Conservation (phyloP, 169 alveolate genomes). For the Cryptosporidium meleagridis region DNA sequence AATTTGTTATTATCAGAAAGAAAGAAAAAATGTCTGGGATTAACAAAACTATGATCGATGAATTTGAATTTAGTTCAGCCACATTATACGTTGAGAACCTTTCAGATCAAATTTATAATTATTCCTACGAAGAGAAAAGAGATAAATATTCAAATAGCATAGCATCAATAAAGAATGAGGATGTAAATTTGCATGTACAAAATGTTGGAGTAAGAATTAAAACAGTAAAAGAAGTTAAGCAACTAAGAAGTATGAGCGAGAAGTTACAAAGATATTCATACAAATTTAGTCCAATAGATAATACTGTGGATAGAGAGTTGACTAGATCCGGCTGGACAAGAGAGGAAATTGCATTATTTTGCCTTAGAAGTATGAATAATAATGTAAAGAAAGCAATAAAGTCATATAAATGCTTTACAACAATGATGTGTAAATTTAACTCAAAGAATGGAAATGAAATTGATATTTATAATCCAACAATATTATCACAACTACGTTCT, state of each 20-base stretch:
- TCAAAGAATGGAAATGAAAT: constrained; percentile 47
- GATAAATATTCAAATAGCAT: not conserved
- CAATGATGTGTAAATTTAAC: constrained; percentile 46
- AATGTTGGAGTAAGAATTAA: not conserved
- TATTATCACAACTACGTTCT: constrained; percentile 47
- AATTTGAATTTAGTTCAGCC: not conserved
- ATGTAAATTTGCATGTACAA: not conserved
- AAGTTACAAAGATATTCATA: constrained; percentile 36
- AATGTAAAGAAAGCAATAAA: constrained; percentile 42
- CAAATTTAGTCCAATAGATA: constrained; percentile 46
- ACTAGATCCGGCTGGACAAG: constrained; percentile 62
- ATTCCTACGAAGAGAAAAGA: not conserved
- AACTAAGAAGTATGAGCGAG: constrained; percentile 36
- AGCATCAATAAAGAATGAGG: not conserved
- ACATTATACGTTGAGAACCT: not conserved
- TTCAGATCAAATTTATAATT: not conserved
- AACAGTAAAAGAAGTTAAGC: not conserved
- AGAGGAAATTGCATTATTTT: constrained; percentile 66
- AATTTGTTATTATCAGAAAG: not conserved
- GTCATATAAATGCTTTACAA: constrained; percentile 48
- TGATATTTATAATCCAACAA: constrained; percentile 51
- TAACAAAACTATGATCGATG: constrained; percentile 9
- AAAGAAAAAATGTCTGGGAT: not conserved
- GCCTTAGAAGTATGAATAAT: constrained; percentile 42
- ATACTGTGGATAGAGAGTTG: constrained; percentile 34